A percentile compares a stretch with the other conserved stretches of the same genome.
phyloP scores from a whole-genome alignment of 768 basidiomycete species.

The Naganishia kalamii region DNA sequence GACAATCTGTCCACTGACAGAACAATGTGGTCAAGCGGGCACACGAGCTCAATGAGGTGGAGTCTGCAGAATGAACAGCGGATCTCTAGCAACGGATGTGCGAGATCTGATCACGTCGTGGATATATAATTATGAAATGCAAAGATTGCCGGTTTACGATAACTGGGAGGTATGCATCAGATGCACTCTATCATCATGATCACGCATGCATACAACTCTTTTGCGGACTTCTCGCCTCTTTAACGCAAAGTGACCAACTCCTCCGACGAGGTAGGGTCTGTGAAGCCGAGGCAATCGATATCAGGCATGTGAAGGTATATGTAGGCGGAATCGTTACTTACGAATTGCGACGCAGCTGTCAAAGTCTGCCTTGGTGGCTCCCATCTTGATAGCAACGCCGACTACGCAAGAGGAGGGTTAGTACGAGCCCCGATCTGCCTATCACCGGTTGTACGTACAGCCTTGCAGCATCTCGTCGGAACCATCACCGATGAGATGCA shows the following conservation, averaged over 20 bases:
- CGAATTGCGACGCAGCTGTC: constrained; percentile 45
- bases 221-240: too few species aligned
- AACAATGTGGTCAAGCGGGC: constrained; percentile 56
- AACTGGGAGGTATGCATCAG: too few species aligned
- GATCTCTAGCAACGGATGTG: not conserved
- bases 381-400: constrained; percentile 96
- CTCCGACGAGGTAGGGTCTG: constrained; percentile 46
- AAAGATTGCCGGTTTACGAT: too few species aligned
- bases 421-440: not conserved
- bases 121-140: not conserved
- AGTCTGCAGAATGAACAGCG: constrained; percentile 28
- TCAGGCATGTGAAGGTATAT: not conserved
- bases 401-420: constrained; percentile 26
- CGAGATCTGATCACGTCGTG: not conserved
- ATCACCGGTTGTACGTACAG: constrained; percentile 50
- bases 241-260: constrained; percentile 47
- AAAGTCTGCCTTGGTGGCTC: constrained; percentile 49
- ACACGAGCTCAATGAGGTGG: constrained; percentile 52
- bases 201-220: too few species aligned
- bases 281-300: too few species aligned
- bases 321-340: constrained; percentile 26
- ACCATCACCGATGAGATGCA: constrained; percentile 85
- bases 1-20: constrained; percentile 33
- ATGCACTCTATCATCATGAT: too few species aligned
- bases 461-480: constrained; percentile 94